Conservation (phyloP, 1,284 basidiomycete species). For the Bondarzewia mesenterica region DNA sequence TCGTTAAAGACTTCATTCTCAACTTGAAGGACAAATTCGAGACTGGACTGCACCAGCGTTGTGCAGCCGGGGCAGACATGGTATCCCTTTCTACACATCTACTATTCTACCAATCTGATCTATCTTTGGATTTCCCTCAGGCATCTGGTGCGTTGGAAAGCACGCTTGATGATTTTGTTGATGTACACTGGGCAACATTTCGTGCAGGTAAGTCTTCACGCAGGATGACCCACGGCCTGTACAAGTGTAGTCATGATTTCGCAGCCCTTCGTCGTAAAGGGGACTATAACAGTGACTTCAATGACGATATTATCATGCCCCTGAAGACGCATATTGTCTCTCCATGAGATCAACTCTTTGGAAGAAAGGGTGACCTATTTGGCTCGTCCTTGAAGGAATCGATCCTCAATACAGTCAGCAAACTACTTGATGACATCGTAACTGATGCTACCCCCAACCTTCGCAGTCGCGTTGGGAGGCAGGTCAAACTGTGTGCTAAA, state of each 20-base stretch:
- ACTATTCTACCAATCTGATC: too few relatives aligned
- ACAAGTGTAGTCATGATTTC: not conserved
- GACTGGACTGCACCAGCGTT: slow-evolving; percentile 51
- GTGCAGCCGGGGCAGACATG: slow-evolving; percentile 38
- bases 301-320: slow-evolving; percentile 46
- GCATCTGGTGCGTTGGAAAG: slow-evolving; percentile 39
- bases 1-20: slow-evolving; percentile 34
- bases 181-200: slow-evolving; percentile 52
- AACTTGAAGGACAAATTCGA: slow-evolving; percentile 41
- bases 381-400: too few relatives aligned
- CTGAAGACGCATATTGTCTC: slow-evolving; percentile 52
- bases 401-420: too few relatives aligned
- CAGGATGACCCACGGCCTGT: not conserved
- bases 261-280: slow-evolving; percentile 48
- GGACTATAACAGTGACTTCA: slow-evolving; percentile 46
- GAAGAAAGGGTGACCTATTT: too few relatives aligned
- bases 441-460: too few relatives aligned
- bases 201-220: slow-evolving; percentile 36
- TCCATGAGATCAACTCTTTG: too few relatives aligned
- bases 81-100: slow-evolving; percentile 20
- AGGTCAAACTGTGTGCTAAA: too few relatives aligned
- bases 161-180: slow-evolving; percentile 41
- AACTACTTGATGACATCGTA: too few relatives aligned
- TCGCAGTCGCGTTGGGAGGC: too few relatives aligned
- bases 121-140: too few relatives aligned